Base-by-base conservation (phyloP, 257 asterid species). In the Pogostemon cablin region DNA sequence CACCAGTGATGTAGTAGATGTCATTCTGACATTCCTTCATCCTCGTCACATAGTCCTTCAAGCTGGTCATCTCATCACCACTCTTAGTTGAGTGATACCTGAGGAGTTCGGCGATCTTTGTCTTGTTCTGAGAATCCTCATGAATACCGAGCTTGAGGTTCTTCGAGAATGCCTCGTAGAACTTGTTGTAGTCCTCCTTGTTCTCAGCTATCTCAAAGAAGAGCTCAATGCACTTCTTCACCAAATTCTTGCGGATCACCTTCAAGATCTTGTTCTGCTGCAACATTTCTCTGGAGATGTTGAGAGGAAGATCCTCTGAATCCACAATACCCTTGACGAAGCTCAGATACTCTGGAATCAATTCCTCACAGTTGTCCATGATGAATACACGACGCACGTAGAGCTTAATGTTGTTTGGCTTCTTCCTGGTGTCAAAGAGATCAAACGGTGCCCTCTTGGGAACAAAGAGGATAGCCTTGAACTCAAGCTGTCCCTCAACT, bases 161-260 rank as follows among this genome's bases (percentile, higher is more conserved):
- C 86, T 82, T 86, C 0, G 88, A 84, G 81, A 86, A 86, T 6
- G 92, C 85, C 83, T 86, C 88, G 2, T 86, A 86, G 72, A 86
- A 86, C 46, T 84, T 86, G 74, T 81, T 81, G 77, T 82, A 86
- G 69, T 83, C 91, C n/a, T 85, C 95, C 67, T 87, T 87, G 81
- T 83, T 87, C 75, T 87, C 89, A 4, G 91, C 91, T 41, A 85
- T 82, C 79, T 87, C 89, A 47, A 79, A 79, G 83, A 87, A 83
- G n/a, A 87, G 77, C 79, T 87, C 91, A 3, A 87, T 67, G 83
- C 91, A 87, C 74, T 87, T 87, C 89, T 85, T 87, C 47, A 85
- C 95, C 83, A 87, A 69, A 46, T 87, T 87, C 86, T 87, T 87
- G 59, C 91, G 87, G 67, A 87, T 87, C 9, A 85, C 91, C 87